Percentiles rank a stretch among this genome's conserved stretches.
Evolutionary conservation across 2,329 filamentous ascomycete genomes (phyloP).

Genomic region (Cadophora malorum): DNA sequence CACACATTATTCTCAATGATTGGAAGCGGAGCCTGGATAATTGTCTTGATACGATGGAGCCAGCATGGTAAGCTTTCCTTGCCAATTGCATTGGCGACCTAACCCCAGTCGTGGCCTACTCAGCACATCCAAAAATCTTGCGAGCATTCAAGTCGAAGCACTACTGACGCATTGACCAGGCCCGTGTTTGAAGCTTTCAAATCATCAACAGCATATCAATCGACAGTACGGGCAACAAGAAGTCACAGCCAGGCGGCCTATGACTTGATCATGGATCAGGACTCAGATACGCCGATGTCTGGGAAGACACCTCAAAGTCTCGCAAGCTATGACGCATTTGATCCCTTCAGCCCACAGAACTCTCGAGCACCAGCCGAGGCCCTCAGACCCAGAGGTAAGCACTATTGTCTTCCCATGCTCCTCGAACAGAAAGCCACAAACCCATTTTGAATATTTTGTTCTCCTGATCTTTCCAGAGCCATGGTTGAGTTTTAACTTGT

Average conservation of each 20-base stretch:
- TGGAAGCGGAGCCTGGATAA: conserved; percentile 43
- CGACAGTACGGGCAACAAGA: conserved; percentile 25
- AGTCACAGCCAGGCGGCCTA: conserved; percentile 41
- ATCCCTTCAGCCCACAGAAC: conserved; percentile 36
- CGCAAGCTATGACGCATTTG: conserved; percentile 34
- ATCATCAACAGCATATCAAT: conserved; percentile 29
- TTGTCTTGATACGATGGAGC: conserved; percentile 41
- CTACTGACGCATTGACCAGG: not conserved
- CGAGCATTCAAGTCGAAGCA: not conserved
- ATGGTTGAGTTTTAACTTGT: not conserved
- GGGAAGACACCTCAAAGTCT: conserved; percentile 39
- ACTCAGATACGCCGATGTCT: conserved; percentile 35
- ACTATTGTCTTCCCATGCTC: not conserved
- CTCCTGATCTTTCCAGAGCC: not conserved
- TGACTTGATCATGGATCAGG: conserved; percentile 40
- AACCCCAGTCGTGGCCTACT: not conserved
- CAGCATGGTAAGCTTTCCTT: conserved; percentile 35
- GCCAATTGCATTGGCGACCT: not conserved
- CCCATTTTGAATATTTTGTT: not conserved
- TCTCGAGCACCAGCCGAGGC: conserved; percentile 23
- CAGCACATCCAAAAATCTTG: not conserved
- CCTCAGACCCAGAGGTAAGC: not conserved
- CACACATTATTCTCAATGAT: conserved; percentile 41
- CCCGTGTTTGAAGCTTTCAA: conserved; percentile 40
- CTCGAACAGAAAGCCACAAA: too few species aligned